These are phyloP conservation scores for Phytophthora nicotianae DNA, from an alignment of 352 stramenopile species.

Conservation along the genomic window DNA sequence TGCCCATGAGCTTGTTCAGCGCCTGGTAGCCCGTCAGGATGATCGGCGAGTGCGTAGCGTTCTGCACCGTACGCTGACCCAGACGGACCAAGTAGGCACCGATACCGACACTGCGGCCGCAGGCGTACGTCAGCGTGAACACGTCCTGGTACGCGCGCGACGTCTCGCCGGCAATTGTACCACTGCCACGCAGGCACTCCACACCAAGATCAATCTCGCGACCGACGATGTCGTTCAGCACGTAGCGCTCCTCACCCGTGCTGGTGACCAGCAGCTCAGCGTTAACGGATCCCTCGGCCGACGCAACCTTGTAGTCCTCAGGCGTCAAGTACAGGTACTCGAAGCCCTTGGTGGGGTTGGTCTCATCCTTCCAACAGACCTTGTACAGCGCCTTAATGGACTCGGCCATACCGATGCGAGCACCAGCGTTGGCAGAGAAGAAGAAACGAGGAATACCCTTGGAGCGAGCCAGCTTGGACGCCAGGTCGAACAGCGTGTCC, in stretches of 20 bases:
- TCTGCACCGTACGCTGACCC: constrained; percentile 99
- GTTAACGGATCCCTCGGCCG: constrained; percentile 91
- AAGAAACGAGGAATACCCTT: constrained; percentile 97
- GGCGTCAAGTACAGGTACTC: constrained; percentile 98
- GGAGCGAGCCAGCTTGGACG: constrained; percentile 94
- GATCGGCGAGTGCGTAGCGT: constrained; percentile 96
- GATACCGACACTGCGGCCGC: constrained; percentile 99
- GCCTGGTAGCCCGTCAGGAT: constrained; percentile 99
- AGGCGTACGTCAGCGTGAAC: constrained; percentile 99
- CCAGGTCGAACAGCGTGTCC: constrained; percentile 98
- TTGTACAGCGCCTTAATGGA: constrained; percentile 98
- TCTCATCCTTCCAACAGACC: constrained; percentile 97
- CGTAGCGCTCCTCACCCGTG: constrained; percentile 89
- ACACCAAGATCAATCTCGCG: constrained; percentile 98
- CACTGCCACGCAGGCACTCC: constrained; percentile 99
- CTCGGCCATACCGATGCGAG: constrained; percentile 98
- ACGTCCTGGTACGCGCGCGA: constrained; percentile 98
- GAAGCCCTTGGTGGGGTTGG: constrained; percentile 97
- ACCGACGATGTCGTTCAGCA: constrained; percentile 98
- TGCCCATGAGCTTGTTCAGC: constrained; percentile 99
- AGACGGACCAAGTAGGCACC: constrained; percentile 99
- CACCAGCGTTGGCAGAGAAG: constrained; percentile 99
- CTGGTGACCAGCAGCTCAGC: constrained; percentile 68
- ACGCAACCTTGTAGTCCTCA: constrained; percentile 94
- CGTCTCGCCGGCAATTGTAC: constrained; percentile 99